phyloP scores from a whole-genome alignment of 345 rosid species.

The Brassica cretica region DNA sequence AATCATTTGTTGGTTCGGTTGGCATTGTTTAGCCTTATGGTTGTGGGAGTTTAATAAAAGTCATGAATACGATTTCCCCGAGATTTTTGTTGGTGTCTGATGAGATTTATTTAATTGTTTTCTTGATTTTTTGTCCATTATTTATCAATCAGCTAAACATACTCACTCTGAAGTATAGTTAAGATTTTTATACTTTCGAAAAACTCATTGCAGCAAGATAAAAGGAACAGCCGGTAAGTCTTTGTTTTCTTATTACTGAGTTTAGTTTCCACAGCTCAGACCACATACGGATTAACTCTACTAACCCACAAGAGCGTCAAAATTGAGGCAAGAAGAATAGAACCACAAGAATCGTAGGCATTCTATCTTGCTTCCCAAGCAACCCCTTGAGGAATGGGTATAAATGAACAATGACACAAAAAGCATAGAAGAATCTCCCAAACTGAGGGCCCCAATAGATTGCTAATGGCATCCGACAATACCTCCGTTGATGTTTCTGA shows the following conservation, averaged over 20 bases:
- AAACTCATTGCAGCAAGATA: too few relatives aligned
- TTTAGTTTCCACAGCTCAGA: slow-evolving; percentile 68
- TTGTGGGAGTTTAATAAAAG: too few relatives aligned
- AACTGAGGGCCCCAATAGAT: slow-evolving; percentile 92
- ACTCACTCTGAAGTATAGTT: too few relatives aligned
- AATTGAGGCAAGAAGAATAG: slow-evolving; percentile 87
- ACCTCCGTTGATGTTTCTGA: slow-evolving; percentile 80
- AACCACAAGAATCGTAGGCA: slow-evolving; percentile 91
- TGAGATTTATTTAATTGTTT: too few relatives aligned
- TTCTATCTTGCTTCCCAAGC: slow-evolving; percentile 87
- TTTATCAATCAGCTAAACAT: too few relatives aligned
- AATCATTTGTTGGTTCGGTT: too few relatives aligned
- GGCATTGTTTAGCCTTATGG: too few relatives aligned
- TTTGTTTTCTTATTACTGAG: slow-evolving; percentile 1
- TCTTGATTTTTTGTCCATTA: too few relatives aligned
- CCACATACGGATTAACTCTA: slow-evolving; percentile 86
- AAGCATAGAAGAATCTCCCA: slow-evolving; percentile 83
- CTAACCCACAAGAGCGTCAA: slow-evolving; percentile 84
- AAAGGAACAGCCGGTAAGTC: too few relatives aligned
- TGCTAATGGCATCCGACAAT: slow-evolving; percentile 82
- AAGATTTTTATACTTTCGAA: too few relatives aligned
- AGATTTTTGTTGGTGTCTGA: too few relatives aligned
- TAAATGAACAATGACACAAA: slow-evolving; percentile 86
- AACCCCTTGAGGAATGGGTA: slow-evolving; percentile 94
- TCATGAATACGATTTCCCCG: too few relatives aligned